phyloP scores from a whole-genome alignment of 495 filamentous ascomycete species.

The Penicillium diatomitis region DNA sequence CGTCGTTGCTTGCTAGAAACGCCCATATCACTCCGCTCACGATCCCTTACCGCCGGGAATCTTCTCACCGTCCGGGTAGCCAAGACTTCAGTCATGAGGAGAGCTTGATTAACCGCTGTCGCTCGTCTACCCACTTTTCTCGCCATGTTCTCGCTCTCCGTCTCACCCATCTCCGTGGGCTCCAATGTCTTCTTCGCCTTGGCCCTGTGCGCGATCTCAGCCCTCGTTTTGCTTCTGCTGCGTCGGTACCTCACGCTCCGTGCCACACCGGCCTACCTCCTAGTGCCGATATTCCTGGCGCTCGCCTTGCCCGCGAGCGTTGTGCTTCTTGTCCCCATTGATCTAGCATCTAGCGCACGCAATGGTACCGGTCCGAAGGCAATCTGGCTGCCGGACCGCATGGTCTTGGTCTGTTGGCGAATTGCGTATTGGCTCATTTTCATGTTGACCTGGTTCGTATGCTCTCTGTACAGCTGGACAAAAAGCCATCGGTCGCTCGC shows the following conservation, averaged over 20 bases:
- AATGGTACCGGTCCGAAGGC: slow-evolving; percentile 58
- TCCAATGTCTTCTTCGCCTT: slow-evolving; percentile 67
- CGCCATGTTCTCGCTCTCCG: slow-evolving; percentile 18
- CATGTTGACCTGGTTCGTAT: slow-evolving; percentile 74
- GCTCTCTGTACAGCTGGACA: neutral
- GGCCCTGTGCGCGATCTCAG: slow-evolving; percentile 61
- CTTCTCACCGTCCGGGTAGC: neutral
- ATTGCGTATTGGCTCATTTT: slow-evolving; percentile 97
- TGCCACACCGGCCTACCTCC: slow-evolving; percentile 81
- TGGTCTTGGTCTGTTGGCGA: slow-evolving; percentile 78
- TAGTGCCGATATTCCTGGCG: slow-evolving; percentile 86
- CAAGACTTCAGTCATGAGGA: slow-evolving; percentile 11
- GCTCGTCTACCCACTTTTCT: neutral
- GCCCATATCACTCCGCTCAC: neutral
- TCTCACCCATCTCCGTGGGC: slow-evolving; percentile 39
- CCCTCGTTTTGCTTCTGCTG: slow-evolving; percentile 70
- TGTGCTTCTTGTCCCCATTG: slow-evolving; percentile 91
- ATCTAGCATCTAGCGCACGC: slow-evolving; percentile 77
- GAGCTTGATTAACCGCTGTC: slow-evolving; percentile 6
- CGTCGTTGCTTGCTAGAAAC: neutral
- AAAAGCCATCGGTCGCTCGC: neutral
- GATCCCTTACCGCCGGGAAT: neutral
- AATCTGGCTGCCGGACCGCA: slow-evolving; percentile 56
- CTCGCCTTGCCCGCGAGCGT: slow-evolving; percentile 88
- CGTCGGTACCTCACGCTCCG: slow-evolving; percentile 85